Conservation (phyloP, 345 rosid species). For the Erodium maritimum region DNA sequence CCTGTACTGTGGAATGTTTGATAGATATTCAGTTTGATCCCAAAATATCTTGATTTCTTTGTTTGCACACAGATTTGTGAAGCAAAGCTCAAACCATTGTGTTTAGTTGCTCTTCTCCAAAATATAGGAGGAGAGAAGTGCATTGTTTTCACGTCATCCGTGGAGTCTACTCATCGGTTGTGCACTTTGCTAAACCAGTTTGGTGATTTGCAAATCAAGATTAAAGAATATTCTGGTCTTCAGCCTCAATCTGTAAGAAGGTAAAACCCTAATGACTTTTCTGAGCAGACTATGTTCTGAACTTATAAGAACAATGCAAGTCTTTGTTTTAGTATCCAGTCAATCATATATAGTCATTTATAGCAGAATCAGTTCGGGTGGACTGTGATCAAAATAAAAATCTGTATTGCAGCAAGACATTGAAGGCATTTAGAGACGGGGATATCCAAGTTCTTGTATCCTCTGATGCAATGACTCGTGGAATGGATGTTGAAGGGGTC, state of each 20-base stretch:
- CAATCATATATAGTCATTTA: too few relatives aligned
- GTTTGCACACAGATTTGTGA: slow-evolving; percentile 42
- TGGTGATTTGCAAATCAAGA: slow-evolving; percentile 54
- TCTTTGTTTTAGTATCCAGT: too few relatives aligned
- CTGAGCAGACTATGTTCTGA: background rate
- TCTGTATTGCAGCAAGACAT: slow-evolving; percentile 53
- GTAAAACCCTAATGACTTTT: slow-evolving; percentile 22
- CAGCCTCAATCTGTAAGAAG: slow-evolving; percentile 71
- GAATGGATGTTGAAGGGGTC: slow-evolving; percentile 94
- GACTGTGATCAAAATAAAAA: slow-evolving; percentile 1
- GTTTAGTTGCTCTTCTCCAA: slow-evolving; percentile 68
- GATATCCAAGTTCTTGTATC: slow-evolving; percentile 82
- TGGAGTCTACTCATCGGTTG: slow-evolving; percentile 75
- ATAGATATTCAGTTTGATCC: background rate
- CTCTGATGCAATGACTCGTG: slow-evolving; percentile 93
- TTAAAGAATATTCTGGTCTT: slow-evolving; percentile 82
- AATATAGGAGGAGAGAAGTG: slow-evolving; percentile 62
- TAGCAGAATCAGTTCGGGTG: background rate
- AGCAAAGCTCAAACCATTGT: slow-evolving; percentile 63
- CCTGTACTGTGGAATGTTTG: slow-evolving; percentile 4
- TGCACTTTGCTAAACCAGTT: slow-evolving; percentile 70
- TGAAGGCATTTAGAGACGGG: slow-evolving; percentile 71
- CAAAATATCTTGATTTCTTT: background rate
- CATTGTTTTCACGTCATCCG: slow-evolving; percentile 80
- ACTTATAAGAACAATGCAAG: too few relatives aligned